phyloP scores from a whole-genome alignment of 192 early-diverging fungal species.

The Coemansia pectinata region DNA sequence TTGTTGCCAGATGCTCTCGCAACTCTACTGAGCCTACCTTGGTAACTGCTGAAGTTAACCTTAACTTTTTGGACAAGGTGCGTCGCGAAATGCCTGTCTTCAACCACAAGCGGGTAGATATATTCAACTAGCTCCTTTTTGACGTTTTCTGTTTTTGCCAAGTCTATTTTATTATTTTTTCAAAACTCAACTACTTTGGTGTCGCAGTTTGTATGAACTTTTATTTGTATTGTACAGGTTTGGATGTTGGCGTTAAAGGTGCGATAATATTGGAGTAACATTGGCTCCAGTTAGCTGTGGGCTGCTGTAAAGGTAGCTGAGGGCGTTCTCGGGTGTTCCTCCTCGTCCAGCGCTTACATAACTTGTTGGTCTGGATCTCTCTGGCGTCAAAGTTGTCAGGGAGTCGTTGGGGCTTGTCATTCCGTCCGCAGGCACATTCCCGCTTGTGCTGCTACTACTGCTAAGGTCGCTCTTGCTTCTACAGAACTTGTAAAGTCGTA shows the following conservation, averaged over 20 bases:
- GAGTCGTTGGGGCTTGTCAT: not conserved
- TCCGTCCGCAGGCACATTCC: not conserved
- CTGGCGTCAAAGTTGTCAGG: not conserved
- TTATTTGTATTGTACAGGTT: not conserved
- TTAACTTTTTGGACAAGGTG: constrained; percentile 61
- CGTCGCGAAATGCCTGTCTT: constrained; percentile 75
- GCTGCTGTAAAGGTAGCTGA: constrained; percentile 18
- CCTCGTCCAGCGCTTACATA: not conserved
- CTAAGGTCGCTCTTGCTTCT: not conserved
- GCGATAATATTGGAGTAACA: not conserved
- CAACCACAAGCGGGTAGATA: constrained; percentile 65
- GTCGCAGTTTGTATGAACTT: not conserved
- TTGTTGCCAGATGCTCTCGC: constrained; percentile 65
- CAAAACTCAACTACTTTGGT: not conserved
- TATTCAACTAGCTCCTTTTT: constrained; percentile 42
- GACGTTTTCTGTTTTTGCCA: not conserved
- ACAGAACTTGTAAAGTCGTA: not conserved
- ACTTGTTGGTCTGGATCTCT: not conserved
- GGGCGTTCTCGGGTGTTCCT: not conserved
- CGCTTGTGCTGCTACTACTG: not conserved
- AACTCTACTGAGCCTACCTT: constrained; percentile 59
- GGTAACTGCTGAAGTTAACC: constrained; percentile 66
- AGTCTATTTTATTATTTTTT: not conserved
- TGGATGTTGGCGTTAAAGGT: not conserved
- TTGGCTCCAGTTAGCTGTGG: not conserved